Conservation (phyloP, 1,284 basidiomycete genomes). For the Boletellus deceptivus region DNA sequence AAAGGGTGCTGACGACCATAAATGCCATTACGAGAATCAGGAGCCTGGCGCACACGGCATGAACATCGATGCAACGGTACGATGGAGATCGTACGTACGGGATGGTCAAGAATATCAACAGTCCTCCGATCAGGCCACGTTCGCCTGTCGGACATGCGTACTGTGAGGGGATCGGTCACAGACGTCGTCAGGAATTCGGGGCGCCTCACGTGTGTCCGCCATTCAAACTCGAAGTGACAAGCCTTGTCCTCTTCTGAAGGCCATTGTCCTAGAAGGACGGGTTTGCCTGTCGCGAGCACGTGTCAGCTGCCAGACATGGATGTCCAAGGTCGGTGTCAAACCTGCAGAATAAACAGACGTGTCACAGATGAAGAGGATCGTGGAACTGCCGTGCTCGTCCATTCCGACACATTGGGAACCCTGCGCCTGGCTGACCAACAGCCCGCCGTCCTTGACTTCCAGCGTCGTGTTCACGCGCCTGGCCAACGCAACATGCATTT, state of each 20-base stretch:
- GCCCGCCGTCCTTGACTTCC: slow-evolving; percentile 45
- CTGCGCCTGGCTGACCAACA: slow-evolving; percentile 49
- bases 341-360: slow-evolving; percentile 48
- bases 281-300: slow-evolving; percentile 38
- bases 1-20: slow-evolving; percentile 58
- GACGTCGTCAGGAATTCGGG: background rate
- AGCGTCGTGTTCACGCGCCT: slow-evolving; percentile 65
- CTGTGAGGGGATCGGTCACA: slow-evolving; percentile 32
- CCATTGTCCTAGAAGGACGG: slow-evolving; percentile 58
- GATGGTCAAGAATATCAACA: slow-evolving; percentile 51
- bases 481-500: background rate
- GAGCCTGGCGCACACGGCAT: slow-evolving; percentile 37
- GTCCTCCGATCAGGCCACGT: slow-evolving; percentile 47
- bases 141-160: slow-evolving; percentile 65
- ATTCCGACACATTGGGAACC: slow-evolving; percentile 58
- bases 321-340: slow-evolving; percentile 14
- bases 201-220: slow-evolving; percentile 60
- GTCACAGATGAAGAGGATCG: slow-evolving; percentile 72
- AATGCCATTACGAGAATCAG: slow-evolving; percentile 55
- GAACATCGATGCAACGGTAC: background rate
- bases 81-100: slow-evolving; percentile 42
- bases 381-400: slow-evolving; percentile 51
- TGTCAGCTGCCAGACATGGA: background rate
- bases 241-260: slow-evolving; percentile 57
- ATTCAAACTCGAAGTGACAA: slow-evolving; percentile 71